These are phyloP conservation scores for Phlyctochytrium bullatum DNA, from an alignment of 192 early-diverging fungal genomes.

Conservation along the genomic window DNA sequence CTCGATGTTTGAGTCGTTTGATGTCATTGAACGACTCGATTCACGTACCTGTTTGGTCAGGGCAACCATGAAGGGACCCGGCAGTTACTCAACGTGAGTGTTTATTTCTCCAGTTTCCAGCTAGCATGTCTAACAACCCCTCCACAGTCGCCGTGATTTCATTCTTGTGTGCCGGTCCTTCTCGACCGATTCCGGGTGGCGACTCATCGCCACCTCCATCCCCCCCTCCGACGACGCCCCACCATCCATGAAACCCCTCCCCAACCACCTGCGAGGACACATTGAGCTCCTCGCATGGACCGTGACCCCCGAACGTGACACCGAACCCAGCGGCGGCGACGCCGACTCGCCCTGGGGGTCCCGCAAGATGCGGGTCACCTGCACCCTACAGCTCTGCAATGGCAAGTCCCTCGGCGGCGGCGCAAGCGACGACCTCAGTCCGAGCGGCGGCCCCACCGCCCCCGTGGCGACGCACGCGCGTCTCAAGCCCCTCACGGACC, in stretches of 20 bases:
- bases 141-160: neutral
- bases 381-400: neutral
- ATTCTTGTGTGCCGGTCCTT: neutral
- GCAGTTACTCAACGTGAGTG: neutral
- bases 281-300: neutral
- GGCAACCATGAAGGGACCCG: slow-evolving; percentile 1
- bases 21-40: slow-evolving; percentile 1
- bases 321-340: neutral
- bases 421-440: neutral
- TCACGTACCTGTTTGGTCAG: neutral
- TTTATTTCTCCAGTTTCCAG: neutral
- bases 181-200: neutral
- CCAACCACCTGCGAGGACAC: neutral
- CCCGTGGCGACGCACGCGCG: neutral
- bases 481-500: too few relatives aligned
- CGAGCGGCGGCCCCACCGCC: neutral
- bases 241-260: slow-evolving; percentile 1
- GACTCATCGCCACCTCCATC: neutral
- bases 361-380: neutral
- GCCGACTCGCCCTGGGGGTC: too few relatives aligned
- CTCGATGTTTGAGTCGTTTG: slow-evolving; percentile 5
- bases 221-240: neutral
- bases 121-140: neutral
- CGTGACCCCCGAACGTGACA: neutral
- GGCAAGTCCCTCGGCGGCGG: neutral